Evolutionary conservation across 192 early-diverging fungal genomes (phyloP).

Genomic region (Gonapodya sp.): DNA sequence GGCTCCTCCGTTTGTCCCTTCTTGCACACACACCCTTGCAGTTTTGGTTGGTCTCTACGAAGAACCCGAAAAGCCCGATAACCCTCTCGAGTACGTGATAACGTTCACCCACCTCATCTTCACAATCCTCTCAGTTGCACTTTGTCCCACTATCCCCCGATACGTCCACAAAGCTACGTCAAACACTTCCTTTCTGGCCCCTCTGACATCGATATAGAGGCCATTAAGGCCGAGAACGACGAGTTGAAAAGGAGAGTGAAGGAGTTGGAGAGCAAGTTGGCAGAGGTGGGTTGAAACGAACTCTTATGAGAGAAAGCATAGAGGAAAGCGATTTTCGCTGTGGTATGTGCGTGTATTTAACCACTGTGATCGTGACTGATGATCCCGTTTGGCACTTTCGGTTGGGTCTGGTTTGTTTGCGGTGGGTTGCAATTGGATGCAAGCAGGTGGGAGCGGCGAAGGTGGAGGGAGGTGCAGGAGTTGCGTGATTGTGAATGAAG

Average conservation of each 20-base stretch:
- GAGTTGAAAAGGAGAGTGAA: conserved; percentile 41
- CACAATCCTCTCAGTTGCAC: not conserved
- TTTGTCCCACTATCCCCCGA: not conserved
- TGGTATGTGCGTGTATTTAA: no score
- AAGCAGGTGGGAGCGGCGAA: no score
- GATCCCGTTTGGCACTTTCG: no score
- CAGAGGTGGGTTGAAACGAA: conserved; percentile 33
- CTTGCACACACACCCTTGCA: conserved; percentile 12
- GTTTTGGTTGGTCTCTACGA: conserved; percentile 56
- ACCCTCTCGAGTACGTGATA: conserved; percentile 36
- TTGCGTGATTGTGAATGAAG: no score
- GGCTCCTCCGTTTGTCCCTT: not conserved
- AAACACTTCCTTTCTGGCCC: conserved; percentile 53
- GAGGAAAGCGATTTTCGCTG: no score
- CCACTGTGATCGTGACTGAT: no score
- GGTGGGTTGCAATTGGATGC: no score
- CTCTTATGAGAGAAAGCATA: no score
- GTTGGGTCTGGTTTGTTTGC: no score
- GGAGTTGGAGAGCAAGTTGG: conserved; percentile 39
- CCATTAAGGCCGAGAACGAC: conserved; percentile 42
- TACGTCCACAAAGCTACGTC: conserved; percentile 27
- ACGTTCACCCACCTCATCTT: not conserved
- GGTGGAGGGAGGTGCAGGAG: no score
- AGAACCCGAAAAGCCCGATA: conserved; percentile 55
- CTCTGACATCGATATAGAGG: conserved; percentile 44